These are phyloP conservation scores for Pyrus communis DNA, from an alignment of 306 rosid genomes.

Conservation along the genomic window DNA sequence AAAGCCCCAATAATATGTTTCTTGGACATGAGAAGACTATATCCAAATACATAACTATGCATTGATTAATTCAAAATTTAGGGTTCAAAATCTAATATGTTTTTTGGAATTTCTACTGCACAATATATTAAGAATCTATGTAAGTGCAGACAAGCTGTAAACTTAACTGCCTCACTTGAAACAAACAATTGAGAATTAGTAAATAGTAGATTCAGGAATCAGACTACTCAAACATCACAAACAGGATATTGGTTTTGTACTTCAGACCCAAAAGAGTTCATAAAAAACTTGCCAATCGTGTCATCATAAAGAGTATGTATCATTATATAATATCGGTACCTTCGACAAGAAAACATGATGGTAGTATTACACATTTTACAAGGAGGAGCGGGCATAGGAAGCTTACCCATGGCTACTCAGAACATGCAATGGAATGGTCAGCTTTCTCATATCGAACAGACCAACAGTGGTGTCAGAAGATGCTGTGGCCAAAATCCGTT, in stretches of 20 bases:
- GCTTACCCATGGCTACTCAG: slow-evolving; percentile 76
- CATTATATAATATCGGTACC: neutral
- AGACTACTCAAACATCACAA: neutral
- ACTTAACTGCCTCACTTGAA: neutral
- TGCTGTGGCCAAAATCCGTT: slow-evolving; percentile 90
- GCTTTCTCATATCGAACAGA: slow-evolving; percentile 76
- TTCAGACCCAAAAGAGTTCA: neutral
- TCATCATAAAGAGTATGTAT: neutral
- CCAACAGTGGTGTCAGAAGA: slow-evolving; percentile 81
- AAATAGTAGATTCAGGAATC: neutral
- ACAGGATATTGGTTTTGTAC: neutral
- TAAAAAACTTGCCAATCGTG: neutral
- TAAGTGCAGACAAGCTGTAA: neutral
- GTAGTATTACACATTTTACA: neutral
- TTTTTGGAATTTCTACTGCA: neutral
- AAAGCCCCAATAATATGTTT: neutral
- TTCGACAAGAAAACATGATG: neutral
- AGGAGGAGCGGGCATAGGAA: neutral
- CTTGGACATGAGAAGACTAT: neutral
- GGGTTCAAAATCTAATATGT: neutral
- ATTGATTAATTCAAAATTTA: neutral
- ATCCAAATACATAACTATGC: neutral
- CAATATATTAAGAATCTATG: neutral
- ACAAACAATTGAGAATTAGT: neutral
- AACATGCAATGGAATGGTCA: slow-evolving; percentile 56